Evolutionary conservation across 768 basidiomycete genomes (phyloP).

Genomic region (Nidularia sp.): DNA sequence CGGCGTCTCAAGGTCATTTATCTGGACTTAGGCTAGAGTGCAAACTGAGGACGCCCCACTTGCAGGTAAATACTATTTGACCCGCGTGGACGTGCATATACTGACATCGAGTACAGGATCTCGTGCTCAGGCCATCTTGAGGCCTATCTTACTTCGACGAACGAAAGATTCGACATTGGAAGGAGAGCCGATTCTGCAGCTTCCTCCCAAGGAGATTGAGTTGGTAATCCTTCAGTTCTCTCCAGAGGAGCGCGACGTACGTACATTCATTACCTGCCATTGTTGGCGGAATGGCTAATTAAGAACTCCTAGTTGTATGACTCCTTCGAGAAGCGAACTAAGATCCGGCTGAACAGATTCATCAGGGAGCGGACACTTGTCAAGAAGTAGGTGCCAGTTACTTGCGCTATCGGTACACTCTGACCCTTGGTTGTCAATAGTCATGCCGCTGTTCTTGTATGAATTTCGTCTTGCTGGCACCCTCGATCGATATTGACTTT

Average conservation of each 20-base stretch:
- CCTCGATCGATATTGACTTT: not conserved
- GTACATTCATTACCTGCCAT: constrained; percentile 5
- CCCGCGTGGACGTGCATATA: not conserved
- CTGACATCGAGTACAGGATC: constrained; percentile 25
- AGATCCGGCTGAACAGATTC: constrained; percentile 55
- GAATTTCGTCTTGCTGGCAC: not conserved
- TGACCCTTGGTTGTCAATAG: constrained; percentile 18
- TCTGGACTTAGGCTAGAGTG: constrained; percentile 34
- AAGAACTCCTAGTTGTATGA: constrained; percentile 45
- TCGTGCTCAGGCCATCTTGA: constrained; percentile 65
- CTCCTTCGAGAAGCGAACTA: constrained; percentile 49
- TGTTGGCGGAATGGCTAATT: not conserved
- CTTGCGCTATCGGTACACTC: not conserved
- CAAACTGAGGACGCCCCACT: constrained; percentile 56
- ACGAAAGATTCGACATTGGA: constrained; percentile 67
- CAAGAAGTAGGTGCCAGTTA: constrained; percentile 55
- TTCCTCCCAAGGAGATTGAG: constrained; percentile 58
- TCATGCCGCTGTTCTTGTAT: constrained; percentile 43
- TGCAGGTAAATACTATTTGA: constrained; percentile 36
- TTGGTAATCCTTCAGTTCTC: constrained; percentile 61
- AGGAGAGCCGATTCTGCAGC: constrained; percentile 63
- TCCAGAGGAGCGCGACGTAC: constrained; percentile 58
- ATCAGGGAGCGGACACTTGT: constrained; percentile 61
- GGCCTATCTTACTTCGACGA: constrained; percentile 64
- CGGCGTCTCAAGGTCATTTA: not conserved